Percentiles rank a stretch among this genome's conserved stretches.
Conservation (phyloP, 75 land plant genomes). For the Azolla pinnata region DNA sequence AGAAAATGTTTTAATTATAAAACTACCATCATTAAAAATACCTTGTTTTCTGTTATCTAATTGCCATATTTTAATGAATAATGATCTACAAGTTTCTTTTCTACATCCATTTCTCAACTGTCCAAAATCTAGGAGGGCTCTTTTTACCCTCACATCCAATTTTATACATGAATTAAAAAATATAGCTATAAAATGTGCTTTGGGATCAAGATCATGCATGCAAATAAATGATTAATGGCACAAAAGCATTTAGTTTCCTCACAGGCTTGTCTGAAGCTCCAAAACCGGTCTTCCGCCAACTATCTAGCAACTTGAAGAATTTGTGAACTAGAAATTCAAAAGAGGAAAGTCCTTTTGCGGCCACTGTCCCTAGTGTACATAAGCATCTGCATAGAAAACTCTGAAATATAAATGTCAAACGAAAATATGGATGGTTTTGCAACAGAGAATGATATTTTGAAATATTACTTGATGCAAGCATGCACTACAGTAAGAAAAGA, state of each 20-base stretch:
- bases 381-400: slow-evolving; percentile 55
- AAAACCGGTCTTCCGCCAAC: slow-evolving; percentile 21
- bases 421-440: neutral
- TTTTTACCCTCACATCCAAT: too few species aligned
- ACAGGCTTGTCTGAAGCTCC: slow-evolving; percentile 71
- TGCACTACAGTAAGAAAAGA: slow-evolving; percentile 91
- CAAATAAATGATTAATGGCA: too few species aligned
- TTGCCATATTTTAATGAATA: too few species aligned
- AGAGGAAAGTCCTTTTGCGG: slow-evolving; percentile 46
- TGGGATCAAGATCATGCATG: too few species aligned
- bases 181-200: too few species aligned
- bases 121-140: too few species aligned
- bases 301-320: slow-evolving; percentile 61
- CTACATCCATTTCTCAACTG: too few species aligned
- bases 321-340: slow-evolving; percentile 67
- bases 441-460: neutral
- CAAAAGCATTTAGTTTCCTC: slow-evolving; percentile 6
- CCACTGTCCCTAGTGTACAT: slow-evolving; percentile 65
- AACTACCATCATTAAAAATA: too few species aligned
- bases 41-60: too few species aligned
- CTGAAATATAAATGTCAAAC: slow-evolving; percentile 2
- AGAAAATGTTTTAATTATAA: too few species aligned
- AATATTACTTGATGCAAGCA: slow-evolving; percentile 79
- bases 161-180: too few species aligned
- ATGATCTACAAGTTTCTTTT: too few species aligned